A percentile compares a stretch with the other conserved stretches of the same genome.
These are phyloP conservation scores for Aspergillus niger DNA, from an alignment of 2,329 filamentous ascomycete species.

Conservation along the genomic window DNA sequence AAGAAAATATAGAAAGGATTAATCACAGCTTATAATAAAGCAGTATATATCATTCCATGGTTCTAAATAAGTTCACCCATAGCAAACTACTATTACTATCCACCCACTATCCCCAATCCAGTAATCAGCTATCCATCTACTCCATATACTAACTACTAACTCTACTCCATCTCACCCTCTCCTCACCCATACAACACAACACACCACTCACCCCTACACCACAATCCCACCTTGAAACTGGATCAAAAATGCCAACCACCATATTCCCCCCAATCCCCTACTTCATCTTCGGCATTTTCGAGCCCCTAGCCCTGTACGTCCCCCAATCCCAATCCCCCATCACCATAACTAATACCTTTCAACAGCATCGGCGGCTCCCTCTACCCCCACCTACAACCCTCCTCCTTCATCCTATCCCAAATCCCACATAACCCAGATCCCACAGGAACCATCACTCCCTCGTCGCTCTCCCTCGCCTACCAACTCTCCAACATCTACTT, in stretches of 20 bases:
- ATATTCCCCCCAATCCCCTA: constrained; percentile 66
- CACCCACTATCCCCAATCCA: background rate
- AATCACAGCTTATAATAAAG: no score
- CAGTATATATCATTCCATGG: no score
- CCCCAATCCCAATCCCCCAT: constrained; percentile 10
- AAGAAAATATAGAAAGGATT: no score
- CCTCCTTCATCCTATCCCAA: constrained; percentile 67
- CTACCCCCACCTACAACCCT: constrained; percentile 57
- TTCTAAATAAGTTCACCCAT: background rate
- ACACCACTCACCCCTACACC: background rate
- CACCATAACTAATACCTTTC: constrained; percentile 19
- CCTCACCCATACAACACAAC: background rate
- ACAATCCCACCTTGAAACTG: no score
- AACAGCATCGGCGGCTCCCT: constrained; percentile 61
- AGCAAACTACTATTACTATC: background rate
- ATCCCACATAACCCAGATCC: constrained; percentile 46
- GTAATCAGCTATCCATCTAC: background rate
- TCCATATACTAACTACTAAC: background rate
- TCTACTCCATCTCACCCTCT: background rate
- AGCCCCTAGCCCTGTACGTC: constrained; percentile 68
- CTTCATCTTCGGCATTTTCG: constrained; percentile 66
- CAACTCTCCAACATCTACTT: constrained; percentile 73
- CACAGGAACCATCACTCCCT: constrained; percentile 32
- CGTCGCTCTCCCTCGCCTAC: constrained; percentile 59
- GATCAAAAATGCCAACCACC: constrained; percentile 40